A percentile compares a stretch with the other conserved stretches of the same genome.
phyloP scores from a whole-genome alignment of 192 early-diverging fungal genomes.

The Mortierella hygrophila region DNA sequence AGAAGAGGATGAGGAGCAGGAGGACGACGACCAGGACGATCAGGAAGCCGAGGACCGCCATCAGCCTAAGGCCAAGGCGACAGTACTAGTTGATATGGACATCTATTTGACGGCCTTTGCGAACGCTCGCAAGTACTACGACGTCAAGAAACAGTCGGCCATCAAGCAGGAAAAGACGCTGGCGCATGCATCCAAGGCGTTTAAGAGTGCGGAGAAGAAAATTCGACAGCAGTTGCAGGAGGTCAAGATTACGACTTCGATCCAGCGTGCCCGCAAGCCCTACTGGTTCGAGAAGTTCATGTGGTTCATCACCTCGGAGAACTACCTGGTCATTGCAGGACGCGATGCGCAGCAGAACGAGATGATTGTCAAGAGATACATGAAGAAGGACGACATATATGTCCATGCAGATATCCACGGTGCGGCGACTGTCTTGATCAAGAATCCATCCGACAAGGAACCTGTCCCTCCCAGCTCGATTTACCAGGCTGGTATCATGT shows the following conservation, averaged over 20 bases:
- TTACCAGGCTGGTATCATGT: slow-evolving; percentile 96
- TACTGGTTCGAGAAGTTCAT: slow-evolving; percentile 99
- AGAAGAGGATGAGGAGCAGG: slow-evolving; percentile 46
- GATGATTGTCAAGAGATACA: slow-evolving; percentile 80
- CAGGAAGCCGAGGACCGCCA: slow-evolving; percentile 58
- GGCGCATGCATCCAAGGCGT: slow-evolving; percentile 84
- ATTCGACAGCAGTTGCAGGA: slow-evolving; percentile 85
- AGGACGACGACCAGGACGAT: slow-evolving; percentile 43
- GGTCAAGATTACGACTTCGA: slow-evolving; percentile 79
- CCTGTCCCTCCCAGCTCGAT: slow-evolving; percentile 91
- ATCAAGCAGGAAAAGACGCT: slow-evolving; percentile 94
- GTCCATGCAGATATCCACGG: slow-evolving; percentile 96
- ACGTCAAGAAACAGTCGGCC: slow-evolving; percentile 83
- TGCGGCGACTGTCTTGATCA: slow-evolving; percentile 90
- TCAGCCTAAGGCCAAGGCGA: slow-evolving; percentile 52
- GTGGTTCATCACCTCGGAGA: slow-evolving; percentile 95
- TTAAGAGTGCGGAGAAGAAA: slow-evolving; percentile 93
- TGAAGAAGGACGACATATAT: slow-evolving; percentile 83
- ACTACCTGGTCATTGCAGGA: slow-evolving; percentile 93
- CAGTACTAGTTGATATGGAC: slow-evolving; percentile 81
- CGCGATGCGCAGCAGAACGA: slow-evolving; percentile 96
- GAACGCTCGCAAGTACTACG: slow-evolving; percentile 93
- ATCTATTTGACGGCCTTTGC: slow-evolving; percentile 90
- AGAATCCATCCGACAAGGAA: slow-evolving; percentile 74
- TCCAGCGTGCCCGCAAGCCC: slow-evolving; percentile 89